These are phyloP conservation scores for Chalciporus sp. DNA, from an alignment of 1,284 basidiomycete genomes.

Conservation along the genomic window DNA sequence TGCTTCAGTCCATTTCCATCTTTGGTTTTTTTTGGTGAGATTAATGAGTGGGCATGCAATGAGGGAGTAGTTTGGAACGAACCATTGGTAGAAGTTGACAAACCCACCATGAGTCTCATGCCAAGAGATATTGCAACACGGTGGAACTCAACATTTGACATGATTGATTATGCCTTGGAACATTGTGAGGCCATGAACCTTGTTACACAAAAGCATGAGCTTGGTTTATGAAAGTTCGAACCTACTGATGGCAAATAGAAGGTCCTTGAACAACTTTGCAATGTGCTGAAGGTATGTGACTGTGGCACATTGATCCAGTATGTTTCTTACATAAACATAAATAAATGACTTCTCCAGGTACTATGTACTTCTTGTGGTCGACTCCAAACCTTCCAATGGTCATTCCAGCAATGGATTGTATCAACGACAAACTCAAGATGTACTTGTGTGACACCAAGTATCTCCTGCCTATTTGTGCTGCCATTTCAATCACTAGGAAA, in stretches of 20 bases:
- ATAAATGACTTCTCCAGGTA: constrained; percentile 15
- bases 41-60: constrained; percentile 27
- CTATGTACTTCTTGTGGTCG: constrained; percentile 24
- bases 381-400: constrained; percentile 27
- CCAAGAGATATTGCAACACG: constrained; percentile 18
- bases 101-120: constrained; percentile 27
- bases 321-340: neutral
- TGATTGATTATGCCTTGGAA: constrained; percentile 16
- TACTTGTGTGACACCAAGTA: neutral
- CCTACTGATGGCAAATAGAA: constrained; percentile 19
- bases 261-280: constrained; percentile 9
- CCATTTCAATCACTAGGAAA: constrained; percentile 17
- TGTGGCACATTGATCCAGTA: neutral
- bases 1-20: too few relatives aligned
- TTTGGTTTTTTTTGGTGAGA: neutral
- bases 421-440: constrained; percentile 16
- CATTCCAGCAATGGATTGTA: constrained; percentile 34
- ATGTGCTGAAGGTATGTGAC: constrained; percentile 16
- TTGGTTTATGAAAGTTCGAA: constrained; percentile 10
- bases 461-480: constrained; percentile 18
- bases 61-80: constrained; percentile 40
- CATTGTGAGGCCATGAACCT: constrained; percentile 10
- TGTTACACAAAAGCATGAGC: constrained; percentile 6
- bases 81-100: constrained; percentile 44
- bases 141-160: constrained; percentile 25